phyloP scores from a whole-genome alignment of 139 green algal genomes.

The Dunaliella primolecta region DNA sequence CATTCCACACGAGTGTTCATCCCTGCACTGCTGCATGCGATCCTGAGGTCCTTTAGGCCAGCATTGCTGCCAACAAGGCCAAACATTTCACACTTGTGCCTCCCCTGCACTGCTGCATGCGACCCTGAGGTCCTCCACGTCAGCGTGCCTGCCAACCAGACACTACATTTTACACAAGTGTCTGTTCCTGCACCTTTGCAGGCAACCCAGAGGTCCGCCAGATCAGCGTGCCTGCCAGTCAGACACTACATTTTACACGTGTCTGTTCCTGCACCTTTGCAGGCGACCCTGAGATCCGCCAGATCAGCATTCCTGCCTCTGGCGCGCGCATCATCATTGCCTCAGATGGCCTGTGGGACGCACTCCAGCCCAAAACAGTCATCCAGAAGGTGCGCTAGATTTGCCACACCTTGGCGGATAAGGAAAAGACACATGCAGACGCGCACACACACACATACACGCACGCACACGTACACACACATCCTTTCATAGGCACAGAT shows the following conservation, averaged over 20 bases:
- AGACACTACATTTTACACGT: too few species aligned
- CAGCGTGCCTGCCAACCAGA: neutral
- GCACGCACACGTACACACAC: too few species aligned
- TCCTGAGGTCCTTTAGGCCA: neutral
- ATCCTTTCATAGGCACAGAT: too few species aligned
- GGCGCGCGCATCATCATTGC: conserved; percentile 85
- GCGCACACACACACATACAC: neutral
- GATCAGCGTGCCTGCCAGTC: too few species aligned
- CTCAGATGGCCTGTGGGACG: conserved; percentile 91
- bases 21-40: neutral
- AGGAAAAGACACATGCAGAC: neutral
- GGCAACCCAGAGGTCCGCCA: too few species aligned
- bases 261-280: too few species aligned
- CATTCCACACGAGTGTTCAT: neutral
- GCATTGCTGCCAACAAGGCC: neutral
- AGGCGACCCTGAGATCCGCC: conserved; percentile 58
- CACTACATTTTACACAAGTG: neutral
- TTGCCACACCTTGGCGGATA: neutral
- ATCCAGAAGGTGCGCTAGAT: conserved; percentile 41
- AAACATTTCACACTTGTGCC: too few species aligned
- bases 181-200: too few species aligned
- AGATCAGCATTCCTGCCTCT: conserved; percentile 67
- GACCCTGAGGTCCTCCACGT: neutral
- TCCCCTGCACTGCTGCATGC: neutral
- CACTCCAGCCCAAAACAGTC: conserved; percentile 63